Conservation (phyloP, 2,329 filamentous ascomycete genomes). For the Parastagonospora avenae region DNA sequence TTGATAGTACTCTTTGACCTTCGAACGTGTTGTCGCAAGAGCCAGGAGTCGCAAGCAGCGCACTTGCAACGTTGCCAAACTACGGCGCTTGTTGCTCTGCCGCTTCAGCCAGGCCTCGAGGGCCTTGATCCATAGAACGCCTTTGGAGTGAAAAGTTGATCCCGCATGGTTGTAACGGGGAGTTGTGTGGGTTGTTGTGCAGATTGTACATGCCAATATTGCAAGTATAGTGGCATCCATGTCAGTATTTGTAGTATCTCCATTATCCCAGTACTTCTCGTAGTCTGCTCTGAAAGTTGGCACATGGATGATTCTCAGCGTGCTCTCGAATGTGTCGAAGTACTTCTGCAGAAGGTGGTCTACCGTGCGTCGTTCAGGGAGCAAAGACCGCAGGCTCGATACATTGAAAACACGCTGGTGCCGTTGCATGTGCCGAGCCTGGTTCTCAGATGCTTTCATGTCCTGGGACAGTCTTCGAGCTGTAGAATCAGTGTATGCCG, state of each 20-base stretch:
- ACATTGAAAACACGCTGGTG: conserved; percentile 12
- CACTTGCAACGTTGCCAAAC: conserved; percentile 54
- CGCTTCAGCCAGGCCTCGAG: conserved; percentile 48
- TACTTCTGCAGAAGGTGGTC: conserved; percentile 53
- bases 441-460: conserved; percentile 23
- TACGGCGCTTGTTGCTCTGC: conserved; percentile 59
- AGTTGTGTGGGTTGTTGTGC: conserved; percentile 31
- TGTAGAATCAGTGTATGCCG: conserved; percentile 23
- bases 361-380: conserved; percentile 42
- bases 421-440: conserved; percentile 6
- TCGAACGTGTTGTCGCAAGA: conserved; percentile 53
- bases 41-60: conserved; percentile 56
- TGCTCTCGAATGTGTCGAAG: conserved; percentile 55
- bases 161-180: conserved; percentile 46
- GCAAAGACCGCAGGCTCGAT: conserved; percentile 21
- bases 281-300: conserved; percentile 58
- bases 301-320: conserved; percentile 57
- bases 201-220: conserved; percentile 45
- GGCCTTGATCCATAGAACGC: conserved; percentile 44
- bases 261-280: conserved; percentile 50
- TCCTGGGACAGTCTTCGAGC: conserved; percentile 28
- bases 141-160: conserved; percentile 44
- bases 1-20: conserved; percentile 35
- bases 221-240: conserved; percentile 47
- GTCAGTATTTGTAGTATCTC: conserved; percentile 20